A percentile compares a stretch with the other conserved stretches of the same genome.
Conservation (phyloP, 257 asterid species). For the Scutellaria galericulata region DNA sequence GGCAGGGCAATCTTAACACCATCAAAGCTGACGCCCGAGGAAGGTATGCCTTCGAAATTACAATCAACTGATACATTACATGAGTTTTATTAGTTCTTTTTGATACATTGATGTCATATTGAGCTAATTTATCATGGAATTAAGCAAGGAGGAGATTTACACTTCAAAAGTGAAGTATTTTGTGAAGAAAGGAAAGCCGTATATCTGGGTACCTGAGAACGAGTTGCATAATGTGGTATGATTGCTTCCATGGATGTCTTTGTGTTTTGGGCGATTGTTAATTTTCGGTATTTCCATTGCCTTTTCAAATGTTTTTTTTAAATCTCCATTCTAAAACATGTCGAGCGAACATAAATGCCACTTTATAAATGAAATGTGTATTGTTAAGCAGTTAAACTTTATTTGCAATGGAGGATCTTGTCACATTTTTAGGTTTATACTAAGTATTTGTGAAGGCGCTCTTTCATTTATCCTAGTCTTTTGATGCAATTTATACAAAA, state of each 20-base stretch:
- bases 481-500: neutral
- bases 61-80: neutral
- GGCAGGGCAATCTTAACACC: conserved; percentile 84
- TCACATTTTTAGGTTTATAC: neutral
- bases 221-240: conserved; percentile 92
- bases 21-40: conserved; percentile 83
- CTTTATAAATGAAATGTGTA: neutral
- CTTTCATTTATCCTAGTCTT: neutral
- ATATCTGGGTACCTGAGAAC: conserved; percentile 86
- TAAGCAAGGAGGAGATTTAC: conserved; percentile 83
- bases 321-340: neutral
- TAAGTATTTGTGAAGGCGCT: neutral
- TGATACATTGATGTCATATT: conserved; percentile 6
- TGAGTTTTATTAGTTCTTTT: neutral
- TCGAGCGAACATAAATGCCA: neutral
- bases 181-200: conserved; percentile 75
- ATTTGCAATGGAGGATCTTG: neutral
- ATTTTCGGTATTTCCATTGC: neutral
- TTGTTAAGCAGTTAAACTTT: neutral
- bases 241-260: neutral
- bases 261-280: neutral
- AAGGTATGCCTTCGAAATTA: conserved; percentile 49
- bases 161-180: conserved; percentile 80
- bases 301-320: neutral
- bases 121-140: conserved; percentile 5